Evolutionary conservation across 495 filamentous ascomycete genomes (phyloP).

Genomic region (Thozetella sp.): DNA sequence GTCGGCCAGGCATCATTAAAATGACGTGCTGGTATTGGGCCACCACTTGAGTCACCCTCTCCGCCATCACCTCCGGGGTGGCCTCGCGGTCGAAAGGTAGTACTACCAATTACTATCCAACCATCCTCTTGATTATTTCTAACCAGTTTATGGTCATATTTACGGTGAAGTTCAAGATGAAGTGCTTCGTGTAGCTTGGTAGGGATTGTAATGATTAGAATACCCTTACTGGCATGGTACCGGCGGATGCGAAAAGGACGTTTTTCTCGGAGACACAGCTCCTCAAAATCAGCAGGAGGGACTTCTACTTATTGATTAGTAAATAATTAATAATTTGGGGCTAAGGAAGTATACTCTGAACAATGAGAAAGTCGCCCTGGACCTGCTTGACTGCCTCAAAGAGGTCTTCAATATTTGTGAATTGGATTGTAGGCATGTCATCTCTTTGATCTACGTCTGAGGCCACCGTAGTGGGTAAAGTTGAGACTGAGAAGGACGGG

Average conservation of each 20-base stretch:
- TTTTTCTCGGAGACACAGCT: background rate
- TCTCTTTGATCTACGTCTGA: background rate
- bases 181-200: slow-evolving; percentile 17
- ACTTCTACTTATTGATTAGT: background rate
- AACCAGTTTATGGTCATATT: slow-evolving; percentile 9
- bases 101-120: slow-evolving; percentile 9
- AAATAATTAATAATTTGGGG: background rate
- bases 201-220: slow-evolving; percentile 17
- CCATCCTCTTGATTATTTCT: background rate
- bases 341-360: slow-evolving; percentile 4
- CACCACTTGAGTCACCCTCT: slow-evolving; percentile 22
- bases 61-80: slow-evolving; percentile 16
- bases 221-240: slow-evolving; percentile 10
- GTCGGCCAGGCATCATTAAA: slow-evolving; percentile 25
- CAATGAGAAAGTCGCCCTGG: slow-evolving; percentile 8
- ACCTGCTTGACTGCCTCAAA: slow-evolving; percentile 2
- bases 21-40: slow-evolving; percentile 17
- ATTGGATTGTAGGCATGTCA: background rate
- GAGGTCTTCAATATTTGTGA: slow-evolving; percentile 8
- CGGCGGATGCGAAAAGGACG: slow-evolving; percentile 19
- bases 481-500: background rate
- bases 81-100: slow-evolving; percentile 11
- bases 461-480: background rate
- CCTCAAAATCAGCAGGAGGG: slow-evolving; percentile 1
- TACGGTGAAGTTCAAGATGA: slow-evolving; percentile 8